Evolutionary conservation across 2,329 filamentous ascomycete species (phyloP).

Genomic region (Ceratocystis papillata): DNA sequence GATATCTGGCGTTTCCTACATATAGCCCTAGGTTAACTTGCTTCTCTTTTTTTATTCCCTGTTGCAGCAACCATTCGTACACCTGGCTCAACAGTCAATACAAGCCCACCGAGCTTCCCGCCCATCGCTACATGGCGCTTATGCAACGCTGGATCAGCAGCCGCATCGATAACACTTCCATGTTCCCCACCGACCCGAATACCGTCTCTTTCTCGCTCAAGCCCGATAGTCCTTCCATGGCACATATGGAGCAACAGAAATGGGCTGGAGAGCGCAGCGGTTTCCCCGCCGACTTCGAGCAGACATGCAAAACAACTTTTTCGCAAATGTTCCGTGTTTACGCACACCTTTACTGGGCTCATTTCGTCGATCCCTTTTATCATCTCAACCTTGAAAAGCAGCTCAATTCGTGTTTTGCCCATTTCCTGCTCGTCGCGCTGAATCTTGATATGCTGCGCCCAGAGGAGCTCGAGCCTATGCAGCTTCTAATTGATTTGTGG

Average conservation of each 20-base stretch:
- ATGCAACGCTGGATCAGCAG: conserved; percentile 80
- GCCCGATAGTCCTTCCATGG: conserved; percentile 40
- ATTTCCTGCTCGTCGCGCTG: conserved; percentile 57
- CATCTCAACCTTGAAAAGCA: conserved; percentile 58
- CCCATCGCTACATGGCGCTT: conserved; percentile 70
- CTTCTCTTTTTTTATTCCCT: neutral
- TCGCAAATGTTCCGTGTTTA: conserved; percentile 87
- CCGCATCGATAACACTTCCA: conserved; percentile 65
- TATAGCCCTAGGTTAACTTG: neutral
- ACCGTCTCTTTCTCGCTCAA: conserved; percentile 44
- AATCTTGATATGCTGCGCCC: conserved; percentile 61
- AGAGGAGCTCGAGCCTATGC: conserved; percentile 73
- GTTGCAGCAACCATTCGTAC: conserved; percentile 60
- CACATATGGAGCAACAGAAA: conserved; percentile 37
- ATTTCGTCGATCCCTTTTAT: conserved; percentile 63
- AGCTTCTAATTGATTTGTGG: conserved; percentile 70
- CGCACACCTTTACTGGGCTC: conserved; percentile 78
- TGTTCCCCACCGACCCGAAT: conserved; percentile 66
- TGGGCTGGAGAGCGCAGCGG: conserved; percentile 75
- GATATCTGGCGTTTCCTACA: neutral
- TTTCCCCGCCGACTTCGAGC: conserved; percentile 66
- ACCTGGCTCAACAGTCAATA: conserved; percentile 73
- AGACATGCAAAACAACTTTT: conserved; percentile 71
- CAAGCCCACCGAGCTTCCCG: conserved; percentile 67
- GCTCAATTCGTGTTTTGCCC: conserved; percentile 62